Evolutionary conservation across 805 yeast genomes (phyloP).

Genomic region (Ogataea salicorniae): DNA sequence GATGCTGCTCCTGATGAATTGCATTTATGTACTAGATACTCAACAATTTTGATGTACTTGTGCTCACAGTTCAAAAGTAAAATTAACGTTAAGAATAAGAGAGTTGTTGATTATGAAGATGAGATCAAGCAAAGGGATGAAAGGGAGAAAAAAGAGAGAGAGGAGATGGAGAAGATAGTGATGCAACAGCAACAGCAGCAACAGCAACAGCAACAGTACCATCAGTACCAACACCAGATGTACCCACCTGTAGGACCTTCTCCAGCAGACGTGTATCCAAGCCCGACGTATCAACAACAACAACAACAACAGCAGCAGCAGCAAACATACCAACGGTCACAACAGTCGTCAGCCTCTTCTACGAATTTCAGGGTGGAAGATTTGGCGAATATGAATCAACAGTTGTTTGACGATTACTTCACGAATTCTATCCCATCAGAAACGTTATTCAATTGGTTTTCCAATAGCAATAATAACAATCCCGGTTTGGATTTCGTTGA

Average conservation of each 20-base stretch:
- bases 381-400: conserved; percentile 19
- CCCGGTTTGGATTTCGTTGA: conserved; percentile 60
- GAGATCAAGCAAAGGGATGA: conserved; percentile 15
- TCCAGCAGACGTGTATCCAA: neutral
- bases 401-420: conserved; percentile 30
- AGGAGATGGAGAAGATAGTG: conserved; percentile 5
- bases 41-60: conserved; percentile 68
- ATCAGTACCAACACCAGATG: conserved; percentile 1
- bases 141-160: conserved; percentile 3
- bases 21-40: conserved; percentile 76
- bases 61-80: conserved; percentile 66
- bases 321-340: neutral
- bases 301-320: neutral
- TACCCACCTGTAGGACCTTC: neutral
- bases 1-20: conserved; percentile 88
- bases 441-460: conserved; percentile 45
- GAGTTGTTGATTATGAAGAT: conserved; percentile 25
- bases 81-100: conserved; percentile 16
- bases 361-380: conserved; percentile 4
- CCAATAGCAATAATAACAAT: conserved; percentile 37
- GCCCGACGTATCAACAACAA: conserved; percentile 2
- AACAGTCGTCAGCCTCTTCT: neutral
- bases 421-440: conserved; percentile 30
- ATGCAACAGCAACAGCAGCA: conserved; percentile 4
- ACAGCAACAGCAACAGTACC: conserved; percentile 2